Base-by-base conservation (phyloP, 495 filamentous ascomycete genomes). In the Copromyces sp. region DNA sequence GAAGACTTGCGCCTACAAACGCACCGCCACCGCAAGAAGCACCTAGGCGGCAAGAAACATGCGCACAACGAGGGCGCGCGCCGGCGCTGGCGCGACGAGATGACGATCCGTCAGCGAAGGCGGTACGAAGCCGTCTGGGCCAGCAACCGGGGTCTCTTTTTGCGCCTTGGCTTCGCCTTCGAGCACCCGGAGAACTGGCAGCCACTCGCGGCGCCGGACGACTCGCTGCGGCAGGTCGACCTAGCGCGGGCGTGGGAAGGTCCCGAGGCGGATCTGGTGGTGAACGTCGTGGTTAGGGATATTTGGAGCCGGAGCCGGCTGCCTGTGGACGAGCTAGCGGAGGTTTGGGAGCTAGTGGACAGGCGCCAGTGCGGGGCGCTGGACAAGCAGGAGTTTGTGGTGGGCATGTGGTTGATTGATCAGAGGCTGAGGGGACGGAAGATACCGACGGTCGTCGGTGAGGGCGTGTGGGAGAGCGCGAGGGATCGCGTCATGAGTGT, bases 81-180 rank as follows among this genome's bases (percentile, higher is more conserved):
- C 29, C 92, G 90, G 77, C 87, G 92, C n/a, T 98, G 94, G 93
- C 85, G 90, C 39, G 90, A 92, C 72, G 85, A 89, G 70, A 86
- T 98, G 45, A 92, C 92, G 0, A 88, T 91, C 72, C 82, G 89
- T 9, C 93, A 98, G 77, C 86, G 94, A 44, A 93, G 92, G 76
- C 86, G 95, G n/a, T 98, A 98, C 77, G 95, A 98, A 82, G 96
- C 94, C 5, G 90, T 99, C 4, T 99, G 94, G 94, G 95, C 96
- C 35, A 94, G 93, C 20, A 98, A 99, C 77, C 89, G 89, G 72
- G 95, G 94, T 0, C 71, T 94, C n/a, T 77, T 78, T 65, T 41
- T 78, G 17, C 71, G 44, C 11, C 59, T 69, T 37, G 74, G 73
- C 1, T 80, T 75, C 45, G 75, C n/a, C 32, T 69, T 73, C 3